Conservation (phyloP, 2,329 filamentous ascomycete genomes). For the Colletotrichum spinosum region DNA sequence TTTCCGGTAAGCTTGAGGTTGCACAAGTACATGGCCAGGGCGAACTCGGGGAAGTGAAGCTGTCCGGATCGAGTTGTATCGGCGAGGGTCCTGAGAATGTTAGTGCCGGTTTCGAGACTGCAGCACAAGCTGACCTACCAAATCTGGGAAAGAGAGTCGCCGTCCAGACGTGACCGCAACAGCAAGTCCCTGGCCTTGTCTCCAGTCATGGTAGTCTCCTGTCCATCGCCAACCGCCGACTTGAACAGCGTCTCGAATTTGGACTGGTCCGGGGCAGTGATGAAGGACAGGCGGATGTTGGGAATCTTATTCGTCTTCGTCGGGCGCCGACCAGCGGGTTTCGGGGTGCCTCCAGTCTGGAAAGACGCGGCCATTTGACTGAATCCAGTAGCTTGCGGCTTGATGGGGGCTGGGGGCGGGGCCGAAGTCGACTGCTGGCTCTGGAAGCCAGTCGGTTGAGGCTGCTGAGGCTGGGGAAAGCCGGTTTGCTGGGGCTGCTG, state of each 20-base stretch:
- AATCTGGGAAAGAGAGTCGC: conserved; percentile 89
- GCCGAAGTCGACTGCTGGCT: conserved; percentile 63
- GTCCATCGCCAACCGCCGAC: conserved; percentile 86
- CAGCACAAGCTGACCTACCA: conserved; percentile 70
- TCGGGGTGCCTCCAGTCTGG: conserved; percentile 61
- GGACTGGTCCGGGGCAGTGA: conserved; percentile 92
- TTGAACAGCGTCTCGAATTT: conserved; percentile 99
- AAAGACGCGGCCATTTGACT: conserved; percentile 76
- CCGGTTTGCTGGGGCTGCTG: conserved; percentile 55
- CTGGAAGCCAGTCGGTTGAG: conserved; percentile 57
- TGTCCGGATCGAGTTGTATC: conserved; percentile 98
- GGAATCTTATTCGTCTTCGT: conserved; percentile 82
- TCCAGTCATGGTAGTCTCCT: conserved; percentile 83
- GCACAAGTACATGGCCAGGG: conserved; percentile 97
- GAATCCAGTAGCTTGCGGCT: conserved; percentile 75
- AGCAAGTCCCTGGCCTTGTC: conserved; percentile 93
- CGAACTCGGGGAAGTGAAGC: conserved; percentile 97
- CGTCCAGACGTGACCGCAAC: conserved; percentile 87
- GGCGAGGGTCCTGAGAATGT: conserved; percentile 77
- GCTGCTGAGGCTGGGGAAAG: conserved; percentile 57
- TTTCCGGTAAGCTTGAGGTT: conserved; percentile 93
- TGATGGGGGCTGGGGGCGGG: conserved; percentile 66
- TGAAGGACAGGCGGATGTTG: conserved; percentile 94
- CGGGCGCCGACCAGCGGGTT: conserved; percentile 58
- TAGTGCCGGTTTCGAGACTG: conserved; percentile 35